Evolutionary conservation across 2,329 filamentous ascomycete species (phyloP), one percentile per base, ranked within the genome.

Genomic region (Tolypocladium nubicola): DNA sequence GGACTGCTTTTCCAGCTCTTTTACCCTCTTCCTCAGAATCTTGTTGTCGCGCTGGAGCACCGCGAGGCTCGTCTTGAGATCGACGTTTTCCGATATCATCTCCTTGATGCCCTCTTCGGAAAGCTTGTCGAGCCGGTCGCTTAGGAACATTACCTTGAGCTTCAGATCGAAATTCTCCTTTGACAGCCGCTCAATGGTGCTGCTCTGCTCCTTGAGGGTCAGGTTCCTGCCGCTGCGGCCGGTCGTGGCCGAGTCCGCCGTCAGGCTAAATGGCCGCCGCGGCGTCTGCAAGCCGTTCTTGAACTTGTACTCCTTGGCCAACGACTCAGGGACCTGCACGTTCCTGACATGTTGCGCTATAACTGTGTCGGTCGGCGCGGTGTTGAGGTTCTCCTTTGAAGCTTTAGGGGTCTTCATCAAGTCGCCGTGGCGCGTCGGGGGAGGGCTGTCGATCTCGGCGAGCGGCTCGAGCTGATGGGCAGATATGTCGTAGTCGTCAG

Each of bases 141-240:
- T 95, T 53, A 99, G 81, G 68, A 97, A 99, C 79, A 97, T 95
- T 62, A 97, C 94, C 70, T 96, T 95, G 73, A 97, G 85, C 73
- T 97, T 97, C 57, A 97, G 76, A 69, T 97, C 93, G 69, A 97
- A 99, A 63, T 99, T 99, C 71, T 99, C 94, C 73, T 99, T 99
- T 59, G 90, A 95, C 2, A 97, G 80, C 59, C 92, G 86, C 71
- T 99, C 94, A 62, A 99, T 97, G 16, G 93, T 97, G 73, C 88
- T 96, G 68, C 93, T 96, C 72, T 99, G 94, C 72, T 99, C 94
- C 71, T 97, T 97, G 45, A 99, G 76, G 0, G 94, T 97, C 73
- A 99, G 76, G 64, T 84, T 89, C 66, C 82, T 85, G 23, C 85
- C 85, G 50, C 79, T 79, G 49, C 83, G 79, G 35, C 66, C 67